phyloP scores from a whole-genome alignment of 2,329 filamentous ascomycete genomes.

The Fusarium sp. region DNA sequence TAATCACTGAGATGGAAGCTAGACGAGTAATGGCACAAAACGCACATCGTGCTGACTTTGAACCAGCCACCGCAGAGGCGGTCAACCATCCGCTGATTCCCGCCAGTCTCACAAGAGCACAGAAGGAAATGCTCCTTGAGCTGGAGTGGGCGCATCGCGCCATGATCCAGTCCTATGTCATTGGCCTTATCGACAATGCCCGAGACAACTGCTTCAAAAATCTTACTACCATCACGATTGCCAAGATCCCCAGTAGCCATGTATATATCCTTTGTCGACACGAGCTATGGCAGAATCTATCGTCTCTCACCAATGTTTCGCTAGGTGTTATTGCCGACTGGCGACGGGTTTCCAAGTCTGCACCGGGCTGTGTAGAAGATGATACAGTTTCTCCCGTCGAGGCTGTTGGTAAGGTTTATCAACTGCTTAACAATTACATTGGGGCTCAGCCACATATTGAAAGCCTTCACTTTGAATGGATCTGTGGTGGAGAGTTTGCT shows the following conservation, averaged over 20 bases:
- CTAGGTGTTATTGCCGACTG: slow-evolving; percentile 73
- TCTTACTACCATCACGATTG: slow-evolving; percentile 69
- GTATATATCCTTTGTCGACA: slow-evolving; percentile 63
- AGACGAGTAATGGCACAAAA: slow-evolving; percentile 9
- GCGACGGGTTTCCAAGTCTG: slow-evolving; percentile 65
- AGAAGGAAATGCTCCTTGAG: slow-evolving; percentile 74
- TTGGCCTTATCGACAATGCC: slow-evolving; percentile 69
- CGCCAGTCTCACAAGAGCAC: slow-evolving; percentile 65
- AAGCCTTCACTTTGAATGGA: slow-evolving; percentile 71
- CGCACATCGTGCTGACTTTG: slow-evolving; percentile 23
- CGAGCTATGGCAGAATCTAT: slow-evolving; percentile 70
- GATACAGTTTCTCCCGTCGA: slow-evolving; percentile 58
- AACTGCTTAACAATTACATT: slow-evolving; percentile 61
- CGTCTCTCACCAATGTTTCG: slow-evolving; percentile 62
- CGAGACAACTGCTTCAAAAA: slow-evolving; percentile 56
- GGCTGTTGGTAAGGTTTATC: slow-evolving; percentile 61
- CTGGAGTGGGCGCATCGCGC: slow-evolving; percentile 75
- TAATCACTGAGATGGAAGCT: slow-evolving; percentile 22
- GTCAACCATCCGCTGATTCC: slow-evolving; percentile 57
- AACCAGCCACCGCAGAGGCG: slow-evolving; percentile 34
- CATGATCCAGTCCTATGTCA: slow-evolving; percentile 73
- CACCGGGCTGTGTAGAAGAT: slow-evolving; percentile 61
- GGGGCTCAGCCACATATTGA: slow-evolving; percentile 60
- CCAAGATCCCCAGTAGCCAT: slow-evolving; percentile 70
- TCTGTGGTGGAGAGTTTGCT: slow-evolving; percentile 73